Evolutionary conservation across 768 basidiomycete species (phyloP), one percentile per base, ranked within the genome.

Genomic region (Boletus reticuloceps): DNA sequence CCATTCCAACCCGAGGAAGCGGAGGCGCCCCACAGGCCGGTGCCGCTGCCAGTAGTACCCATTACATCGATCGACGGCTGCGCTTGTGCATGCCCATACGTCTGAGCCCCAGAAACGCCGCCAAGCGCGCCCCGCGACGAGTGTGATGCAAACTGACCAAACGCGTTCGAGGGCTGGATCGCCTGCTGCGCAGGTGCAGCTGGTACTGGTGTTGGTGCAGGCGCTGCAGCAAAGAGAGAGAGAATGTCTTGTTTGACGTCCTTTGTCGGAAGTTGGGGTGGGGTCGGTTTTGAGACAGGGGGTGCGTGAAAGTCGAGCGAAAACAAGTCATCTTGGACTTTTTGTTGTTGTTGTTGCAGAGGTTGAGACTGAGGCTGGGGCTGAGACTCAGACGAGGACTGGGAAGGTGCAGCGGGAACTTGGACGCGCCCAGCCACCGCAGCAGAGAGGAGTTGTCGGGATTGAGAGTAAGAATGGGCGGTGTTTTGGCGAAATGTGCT

Each of bases 241-340:
- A 95, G 76, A 59, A 95, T 95, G 60, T 95, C 89, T 51, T 90
- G 81, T 62, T 93, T 94, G 43, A 86, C 79, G 63, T 91, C 87
- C 65, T 89, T 91, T 68, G 78, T 79, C 1, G 79, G 75, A 42
- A 66, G 69, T 16, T 73, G 64, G 3, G 62, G 58, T 1, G 74
- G 51, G 2, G 70, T 20, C 4, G 65, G n/a, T 51, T 54, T 65
- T 6, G 63, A 62, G 10, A 58, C 29, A 9, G 75, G 42, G 1
- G 88, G 84, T 1, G 84, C 76, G 61, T 89, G 87, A 71, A 95
- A 96, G 70, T 95, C 92, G 51, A 95, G 84, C 27, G 86, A 82
- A 68, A 95, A 94, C 9, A 96, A 74, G 62, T 90, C 89, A 58
- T 87, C 80, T 54, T 77, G 71, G 13, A 79, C 70, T 12, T 76